Evolutionary conservation across 1,139 yeast genomes (phyloP), one percentile per base, ranked within the genome.

Genomic region (Yamadazyma kanchanaburiensis): DNA sequence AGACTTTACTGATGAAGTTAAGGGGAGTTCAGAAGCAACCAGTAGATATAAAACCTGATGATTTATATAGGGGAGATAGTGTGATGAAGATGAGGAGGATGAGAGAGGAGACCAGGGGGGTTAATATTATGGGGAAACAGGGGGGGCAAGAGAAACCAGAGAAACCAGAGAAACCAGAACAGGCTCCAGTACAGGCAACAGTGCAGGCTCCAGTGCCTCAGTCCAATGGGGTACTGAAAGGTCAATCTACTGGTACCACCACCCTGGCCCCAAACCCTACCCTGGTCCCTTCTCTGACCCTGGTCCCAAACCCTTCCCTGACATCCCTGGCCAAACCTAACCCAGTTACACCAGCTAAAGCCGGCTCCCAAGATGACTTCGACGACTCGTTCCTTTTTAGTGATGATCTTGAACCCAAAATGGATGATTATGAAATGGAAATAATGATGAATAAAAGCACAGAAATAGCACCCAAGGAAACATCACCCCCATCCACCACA

Each of bases 341-440:
- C 9, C 7, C 9, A 18, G 20, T 18, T 7, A 10, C 20, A 7
- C 20, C 20, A 7, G 20, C 15, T 6, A 13, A 9, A 22, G 12
- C 24, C 28, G 21, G 27, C 6, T 30, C 32, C 11, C 37, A 34
- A 11, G 43, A 40, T 28, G 67, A 71, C 34, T 62, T 77, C 37
- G 87, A 80, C 32, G 88, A 79, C 41, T 79, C 86, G 3, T 71
- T 80, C 39, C 59, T 72, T 34, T 79, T 80, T 44, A 78, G 86
- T 45, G 89, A 81, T 47, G 88, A 80, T 35, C 38, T 64, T 26
- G 57, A 55, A 14, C 35, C 61, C 36, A 49, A 55, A 32, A 47
- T 49, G 37, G 65, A 41, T 35, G 63, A 45, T 23, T 54, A 53
- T 27, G 57, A 58, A 29, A 43, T 55, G 48, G 53, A 55, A 25